phyloP scores from a whole-genome alignment of 768 basidiomycete genomes.

The Mycena floridula region DNA sequence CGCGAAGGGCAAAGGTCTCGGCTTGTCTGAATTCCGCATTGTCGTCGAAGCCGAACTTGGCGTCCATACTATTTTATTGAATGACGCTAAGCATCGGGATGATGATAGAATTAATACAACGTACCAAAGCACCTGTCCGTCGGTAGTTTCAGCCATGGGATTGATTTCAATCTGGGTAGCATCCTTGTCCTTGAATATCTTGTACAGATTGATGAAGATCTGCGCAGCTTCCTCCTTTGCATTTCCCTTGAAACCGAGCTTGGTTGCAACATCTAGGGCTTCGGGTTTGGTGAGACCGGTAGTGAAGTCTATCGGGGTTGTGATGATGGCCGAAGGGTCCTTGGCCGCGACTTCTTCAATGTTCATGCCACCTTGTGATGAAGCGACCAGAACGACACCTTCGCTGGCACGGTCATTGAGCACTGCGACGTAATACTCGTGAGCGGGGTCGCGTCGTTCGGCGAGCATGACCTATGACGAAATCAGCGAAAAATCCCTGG shows the following conservation, averaged over 20 bases:
- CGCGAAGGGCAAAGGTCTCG: slow-evolving; percentile 84
- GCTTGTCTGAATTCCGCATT: slow-evolving; percentile 97
- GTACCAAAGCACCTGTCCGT: slow-evolving; percentile 91
- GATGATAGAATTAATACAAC: slow-evolving; percentile 16
- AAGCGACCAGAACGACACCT: slow-evolving; percentile 89
- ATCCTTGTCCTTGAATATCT: slow-evolving; percentile 97
- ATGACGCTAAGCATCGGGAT: background rate
- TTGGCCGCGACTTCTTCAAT: slow-evolving; percentile 99
- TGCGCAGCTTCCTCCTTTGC: slow-evolving; percentile 84
- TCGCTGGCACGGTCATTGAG: slow-evolving; percentile 90
- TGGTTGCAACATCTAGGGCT: slow-evolving; percentile 76
- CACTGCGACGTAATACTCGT: slow-evolving; percentile 97
- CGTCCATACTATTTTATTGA: slow-evolving; percentile 78
- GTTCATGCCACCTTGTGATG: slow-evolving; percentile 97
- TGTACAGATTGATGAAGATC: slow-evolving; percentile 91
- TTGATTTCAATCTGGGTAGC: slow-evolving; percentile 99
- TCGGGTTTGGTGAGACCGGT: slow-evolving; percentile 70
- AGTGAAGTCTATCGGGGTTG: slow-evolving; percentile 82
- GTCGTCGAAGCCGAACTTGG: slow-evolving; percentile 99
- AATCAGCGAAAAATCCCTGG: slow-evolving; percentile 1
- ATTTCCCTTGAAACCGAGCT: slow-evolving; percentile 78
- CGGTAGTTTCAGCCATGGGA: slow-evolving; percentile 87
- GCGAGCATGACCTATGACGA: slow-evolving; percentile 87
- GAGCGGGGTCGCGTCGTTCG: slow-evolving; percentile 85
- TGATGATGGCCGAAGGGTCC: slow-evolving; percentile 92